Evolutionary conservation across 192 early-diverging fungal species (phyloP), one percentile per base, ranked within the genome.

Genomic region (Pilobolus umbonatus): DNA sequence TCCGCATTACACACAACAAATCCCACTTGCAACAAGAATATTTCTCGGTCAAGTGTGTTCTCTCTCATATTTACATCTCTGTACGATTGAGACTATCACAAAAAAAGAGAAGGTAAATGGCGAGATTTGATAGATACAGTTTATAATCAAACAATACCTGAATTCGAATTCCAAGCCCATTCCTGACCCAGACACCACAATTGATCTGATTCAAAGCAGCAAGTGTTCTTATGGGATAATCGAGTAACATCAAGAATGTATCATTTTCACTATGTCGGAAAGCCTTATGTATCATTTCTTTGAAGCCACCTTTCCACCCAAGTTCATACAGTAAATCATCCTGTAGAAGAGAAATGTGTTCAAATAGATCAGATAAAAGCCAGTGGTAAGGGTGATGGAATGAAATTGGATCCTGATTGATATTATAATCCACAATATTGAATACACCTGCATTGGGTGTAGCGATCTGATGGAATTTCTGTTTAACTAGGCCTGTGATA

Each of bases 381-480:
- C 96, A 96, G 60, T 96, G 92, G 36, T 94, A 73, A 5, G 94
- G 93, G 61, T 91, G 85, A 65, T 95, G 92, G 71, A 96, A 89
- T 38, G 90, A 90, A 12, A 94, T 81, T 32, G 77, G 77, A 46
- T 85, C 73, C 2, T 52, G 59, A 15, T 77, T 56, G 4, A 88
- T 78, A 34, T 80, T 65, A 56, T 82, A 85, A 38, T 83, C 73
- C 8, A 85, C 75, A 39, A 87, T 72, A 15, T 78, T 58, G 39
- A 69, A 74, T 15, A 58, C 38, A 7, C 70, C 68, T 29, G 67
- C 67, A 1, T 66, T 61, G 15, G 71, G 66, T 48, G 76, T 68
- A 2, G 38, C 57, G 8, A 82, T 58, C 1, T 55, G 65, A 57
- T 82, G 80, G 24, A 73, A 74, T 9, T 58, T 65, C 39, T 62